These are phyloP conservation scores for Dispira parvispora DNA, from an alignment of 192 early-diverging fungal species.

Conservation along the genomic window DNA sequence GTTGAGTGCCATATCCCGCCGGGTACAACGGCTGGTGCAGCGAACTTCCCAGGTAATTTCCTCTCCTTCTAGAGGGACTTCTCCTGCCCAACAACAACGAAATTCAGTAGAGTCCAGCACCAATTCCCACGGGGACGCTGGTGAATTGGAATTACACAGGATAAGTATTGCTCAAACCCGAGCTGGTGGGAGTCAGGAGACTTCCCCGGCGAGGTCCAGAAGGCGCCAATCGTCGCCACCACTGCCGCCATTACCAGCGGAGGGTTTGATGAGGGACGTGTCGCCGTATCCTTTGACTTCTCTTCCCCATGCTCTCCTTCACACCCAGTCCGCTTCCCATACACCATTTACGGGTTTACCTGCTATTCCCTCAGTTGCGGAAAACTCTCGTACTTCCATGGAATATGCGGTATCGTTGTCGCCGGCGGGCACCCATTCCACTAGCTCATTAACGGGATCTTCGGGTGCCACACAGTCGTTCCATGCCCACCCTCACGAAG, in stretches of 20 bases:
- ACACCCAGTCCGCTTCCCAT: no score
- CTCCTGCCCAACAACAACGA: background rate
- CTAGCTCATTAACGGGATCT: background rate
- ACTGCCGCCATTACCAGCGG: no score
- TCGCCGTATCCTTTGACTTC: no score
- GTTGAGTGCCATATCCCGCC: constrained; percentile 1
- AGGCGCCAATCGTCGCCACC: no score
- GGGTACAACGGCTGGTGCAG: constrained; percentile 3
- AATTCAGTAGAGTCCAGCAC: background rate
- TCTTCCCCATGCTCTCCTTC: no score
- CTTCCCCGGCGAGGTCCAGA: background rate
- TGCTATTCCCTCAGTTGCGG: no score
- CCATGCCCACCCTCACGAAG: background rate
- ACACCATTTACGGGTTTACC: no score
- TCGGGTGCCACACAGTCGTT: background rate
- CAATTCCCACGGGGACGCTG: background rate
- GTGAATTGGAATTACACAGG: background rate
- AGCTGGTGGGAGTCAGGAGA: background rate
- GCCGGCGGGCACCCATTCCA: background rate
- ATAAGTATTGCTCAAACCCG: background rate
- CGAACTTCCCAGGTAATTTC: background rate
- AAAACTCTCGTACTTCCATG: no score
- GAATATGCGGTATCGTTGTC: background rate
- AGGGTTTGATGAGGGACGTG: no score
- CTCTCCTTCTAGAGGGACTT: background rate